Evolutionary conservation across 2,329 filamentous ascomycete species (phyloP).

Genomic region (Talaromyces pinophilus): DNA sequence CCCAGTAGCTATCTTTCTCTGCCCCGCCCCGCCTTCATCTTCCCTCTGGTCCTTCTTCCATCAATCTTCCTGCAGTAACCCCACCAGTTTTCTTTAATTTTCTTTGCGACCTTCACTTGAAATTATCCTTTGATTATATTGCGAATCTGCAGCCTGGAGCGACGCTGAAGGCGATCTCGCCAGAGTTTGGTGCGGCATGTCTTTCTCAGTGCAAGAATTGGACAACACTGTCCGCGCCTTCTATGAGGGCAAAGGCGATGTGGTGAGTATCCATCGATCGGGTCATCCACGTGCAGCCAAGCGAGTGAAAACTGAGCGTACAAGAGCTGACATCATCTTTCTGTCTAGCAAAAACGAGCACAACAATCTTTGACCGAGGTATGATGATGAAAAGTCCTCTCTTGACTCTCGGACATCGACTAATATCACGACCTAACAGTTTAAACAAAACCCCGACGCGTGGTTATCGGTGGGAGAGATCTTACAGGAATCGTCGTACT

Average conservation of each 20-base stretch:
- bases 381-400: slow-evolving; percentile 37
- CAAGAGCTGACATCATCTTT: slow-evolving; percentile 6
- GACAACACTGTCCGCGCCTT: slow-evolving; percentile 95
- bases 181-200: slow-evolving; percentile 52
- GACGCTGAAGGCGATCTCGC: slow-evolving; percentile 34
- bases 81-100: slow-evolving; percentile 3
- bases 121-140: slow-evolving; percentile 18
- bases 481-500: slow-evolving; percentile 85
- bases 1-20: slow-evolving; percentile 21
- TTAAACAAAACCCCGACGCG: slow-evolving; percentile 97
- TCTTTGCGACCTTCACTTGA: slow-evolving; percentile 15
- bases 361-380: slow-evolving; percentile 92
- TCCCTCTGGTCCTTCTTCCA: slow-evolving; percentile 19
- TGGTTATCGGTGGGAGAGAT: slow-evolving; percentile 98
- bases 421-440: slow-evolving; percentile 56
- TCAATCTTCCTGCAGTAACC: slow-evolving; percentile 20
- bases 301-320: neutral
- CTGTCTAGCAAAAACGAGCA: slow-evolving; percentile 83
- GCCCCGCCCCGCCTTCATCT: slow-evolving; percentile 24
- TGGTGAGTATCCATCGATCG: slow-evolving; percentile 58
- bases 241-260: slow-evolving; percentile 93
- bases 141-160: slow-evolving; percentile 26
- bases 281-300: slow-evolving; percentile 26
- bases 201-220: slow-evolving; percentile 83
- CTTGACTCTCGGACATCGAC: slow-evolving; percentile 25